A percentile compares a stretch with the other conserved stretches of the same genome.
Conservation (phyloP, 2,329 filamentous ascomycete species). For the Alternaria arborescens region DNA sequence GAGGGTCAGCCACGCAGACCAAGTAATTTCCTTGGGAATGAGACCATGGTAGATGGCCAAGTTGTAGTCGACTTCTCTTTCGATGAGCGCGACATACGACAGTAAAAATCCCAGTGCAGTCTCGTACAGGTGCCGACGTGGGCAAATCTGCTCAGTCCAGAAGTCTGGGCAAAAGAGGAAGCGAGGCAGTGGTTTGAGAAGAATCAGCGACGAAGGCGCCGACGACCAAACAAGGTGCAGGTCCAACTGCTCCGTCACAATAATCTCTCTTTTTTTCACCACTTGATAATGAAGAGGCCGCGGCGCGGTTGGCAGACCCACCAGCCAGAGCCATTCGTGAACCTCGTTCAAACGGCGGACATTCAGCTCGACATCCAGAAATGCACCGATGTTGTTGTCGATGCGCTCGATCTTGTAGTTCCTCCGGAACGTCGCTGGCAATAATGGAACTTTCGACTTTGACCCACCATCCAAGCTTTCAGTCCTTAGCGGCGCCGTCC, state of each 20-base stretch:
- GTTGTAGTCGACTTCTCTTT: constrained; percentile 30
- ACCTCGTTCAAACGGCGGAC: constrained; percentile 27
- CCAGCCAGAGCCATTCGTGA: constrained; percentile 32
- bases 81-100: constrained; percentile 31
- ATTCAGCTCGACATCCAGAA: constrained; percentile 28
- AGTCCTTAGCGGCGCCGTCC: constrained; percentile 6
- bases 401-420: constrained; percentile 25
- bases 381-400: constrained; percentile 20
- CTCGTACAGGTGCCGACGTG: constrained; percentile 21
- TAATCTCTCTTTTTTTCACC: constrained; percentile 32
- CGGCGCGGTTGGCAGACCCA: constrained; percentile 27
- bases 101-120: constrained; percentile 32
- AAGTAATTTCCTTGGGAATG: constrained; percentile 32
- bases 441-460: constrained; percentile 8
- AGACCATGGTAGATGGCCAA: constrained; percentile 25
- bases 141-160: constrained; percentile 29
- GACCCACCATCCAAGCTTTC: constrained; percentile 1
- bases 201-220: constrained; percentile 16
- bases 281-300: constrained; percentile 32
- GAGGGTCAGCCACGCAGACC: constrained; percentile 25
- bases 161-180: constrained; percentile 30
- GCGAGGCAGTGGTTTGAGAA: constrained; percentile 33
- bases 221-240: constrained; percentile 35
- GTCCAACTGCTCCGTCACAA: constrained; percentile 32
- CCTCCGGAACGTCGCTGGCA: constrained; percentile 32